phyloP scores from a whole-genome alignment of 1,284 basidiomycete species.

The Microbotryum silenes-acaulis region DNA sequence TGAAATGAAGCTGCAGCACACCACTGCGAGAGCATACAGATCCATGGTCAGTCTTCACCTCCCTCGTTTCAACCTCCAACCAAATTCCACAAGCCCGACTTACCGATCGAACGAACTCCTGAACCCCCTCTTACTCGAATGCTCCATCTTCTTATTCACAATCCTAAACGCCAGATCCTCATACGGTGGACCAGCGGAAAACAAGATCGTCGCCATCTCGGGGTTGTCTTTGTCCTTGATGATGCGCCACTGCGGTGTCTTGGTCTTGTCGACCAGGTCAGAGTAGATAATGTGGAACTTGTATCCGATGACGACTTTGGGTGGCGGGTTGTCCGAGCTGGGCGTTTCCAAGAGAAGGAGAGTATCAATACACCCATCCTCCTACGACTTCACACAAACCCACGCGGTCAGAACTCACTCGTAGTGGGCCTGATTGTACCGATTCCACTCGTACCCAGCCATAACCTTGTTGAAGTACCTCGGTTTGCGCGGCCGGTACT shows the following conservation, averaged over 20 bases:
- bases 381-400: background rate
- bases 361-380: constrained; percentile 9
- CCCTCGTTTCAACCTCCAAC: too few species aligned
- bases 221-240: constrained; percentile 85
- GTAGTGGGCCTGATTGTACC: constrained; percentile 98
- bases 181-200: constrained; percentile 94
- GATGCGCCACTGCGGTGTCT: constrained; percentile 86
- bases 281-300: constrained; percentile 65
- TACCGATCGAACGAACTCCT: constrained; percentile 49
- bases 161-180: constrained; percentile 98
- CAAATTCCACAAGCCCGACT: too few species aligned
- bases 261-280: constrained; percentile 91
- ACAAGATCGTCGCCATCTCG: constrained; percentile 86
- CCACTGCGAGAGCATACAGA: constrained; percentile 34
- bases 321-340: constrained; percentile 89
- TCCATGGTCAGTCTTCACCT: too few species aligned
- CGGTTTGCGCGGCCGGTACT: constrained; percentile 96
- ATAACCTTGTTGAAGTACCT: constrained; percentile 98
- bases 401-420: constrained; percentile 56
- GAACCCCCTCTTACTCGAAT: constrained; percentile 54
- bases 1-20: constrained; percentile 45
- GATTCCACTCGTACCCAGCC: constrained; percentile 99
- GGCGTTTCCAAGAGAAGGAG: background rate
- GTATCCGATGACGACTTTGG: constrained; percentile 97
- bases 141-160: constrained; percentile 97